phyloP scores from a whole-genome alignment of 1,284 basidiomycete genomes.

The Exobasidium rhododendri region DNA sequence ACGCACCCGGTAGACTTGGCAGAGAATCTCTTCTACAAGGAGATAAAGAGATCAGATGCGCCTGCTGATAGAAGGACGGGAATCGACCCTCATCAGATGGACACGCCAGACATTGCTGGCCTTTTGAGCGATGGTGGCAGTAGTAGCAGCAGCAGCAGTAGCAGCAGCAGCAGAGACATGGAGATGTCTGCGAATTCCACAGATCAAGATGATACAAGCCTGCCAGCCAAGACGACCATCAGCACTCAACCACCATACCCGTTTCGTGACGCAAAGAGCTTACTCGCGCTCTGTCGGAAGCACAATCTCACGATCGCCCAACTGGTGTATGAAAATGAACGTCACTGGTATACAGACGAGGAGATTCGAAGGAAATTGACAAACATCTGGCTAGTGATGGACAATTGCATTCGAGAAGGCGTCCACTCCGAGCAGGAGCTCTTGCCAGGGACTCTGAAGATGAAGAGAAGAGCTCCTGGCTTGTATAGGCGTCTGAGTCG shows the following conservation, averaged over 20 bases:
- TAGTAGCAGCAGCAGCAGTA: background rate
- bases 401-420: constrained; percentile 82
- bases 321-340: constrained; percentile 91
- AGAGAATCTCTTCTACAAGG: constrained; percentile 93
- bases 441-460: constrained; percentile 73
- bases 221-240: constrained; percentile 13
- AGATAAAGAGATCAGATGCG: constrained; percentile 79
- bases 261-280: constrained; percentile 74
- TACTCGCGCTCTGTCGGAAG: constrained; percentile 73
- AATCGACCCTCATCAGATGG: background rate
- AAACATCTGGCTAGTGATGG: constrained; percentile 85
- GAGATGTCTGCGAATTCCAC: background rate
- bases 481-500: constrained; percentile 75
- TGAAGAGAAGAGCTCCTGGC: constrained; percentile 40
- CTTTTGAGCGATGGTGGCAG: background rate
- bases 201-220: background rate
- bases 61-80: constrained; percentile 65
- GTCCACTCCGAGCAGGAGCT: constrained; percentile 73
- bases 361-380: constrained; percentile 30
- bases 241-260: constrained; percentile 62
- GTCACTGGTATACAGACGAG: constrained; percentile 52
- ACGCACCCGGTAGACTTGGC: constrained; percentile 62
- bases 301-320: constrained; percentile 66
- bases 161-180: background rate
- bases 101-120: background rate